phyloP scores from a whole-genome alignment of 345 rosid species.

The Bruguiera gymnorhiza region DNA sequence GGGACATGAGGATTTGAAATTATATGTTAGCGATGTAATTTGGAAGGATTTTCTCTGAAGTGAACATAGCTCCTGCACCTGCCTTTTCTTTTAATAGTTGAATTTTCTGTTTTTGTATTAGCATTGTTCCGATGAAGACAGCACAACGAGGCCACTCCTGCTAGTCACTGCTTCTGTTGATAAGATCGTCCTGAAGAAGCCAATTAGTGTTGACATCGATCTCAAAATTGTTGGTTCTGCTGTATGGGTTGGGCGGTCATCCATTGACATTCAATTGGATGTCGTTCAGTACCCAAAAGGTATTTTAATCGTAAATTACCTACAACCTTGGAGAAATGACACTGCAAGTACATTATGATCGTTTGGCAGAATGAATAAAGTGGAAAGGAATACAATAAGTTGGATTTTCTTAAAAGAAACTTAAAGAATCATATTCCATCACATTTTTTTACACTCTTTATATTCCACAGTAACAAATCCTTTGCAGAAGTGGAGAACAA shows the following conservation, averaged over 20 bases:
- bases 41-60: neutral
- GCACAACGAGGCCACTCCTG: conserved; percentile 77
- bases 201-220: conserved; percentile 60
- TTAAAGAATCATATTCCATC: too few relatives aligned
- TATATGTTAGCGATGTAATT: neutral
- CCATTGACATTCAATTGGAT: conserved; percentile 42
- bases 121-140: conserved; percentile 78
- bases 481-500: too few relatives aligned
- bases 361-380: too few relatives aligned
- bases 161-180: conserved; percentile 90
- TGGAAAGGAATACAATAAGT: too few relatives aligned
- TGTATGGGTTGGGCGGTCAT: conserved; percentile 83
- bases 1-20: neutral
- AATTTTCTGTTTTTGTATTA: conserved; percentile 27
- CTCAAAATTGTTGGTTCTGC: conserved; percentile 73
- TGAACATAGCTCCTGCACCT: neutral
- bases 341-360: too few relatives aligned
- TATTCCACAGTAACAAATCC: too few relatives aligned
- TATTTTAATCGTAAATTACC: neutral
- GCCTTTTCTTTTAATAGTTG: conserved; percentile 5
- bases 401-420: too few relatives aligned
- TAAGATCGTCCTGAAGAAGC: conserved; percentile 71
- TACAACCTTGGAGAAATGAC: too few relatives aligned
- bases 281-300: neutral
- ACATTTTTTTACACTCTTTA: too few relatives aligned